A percentile compares a stretch with the other conserved stretches of the same genome.
Evolutionary conservation across 352 stramenopile genomes (phyloP).

Genomic region (Aphanomyces cochlioides): DNA sequence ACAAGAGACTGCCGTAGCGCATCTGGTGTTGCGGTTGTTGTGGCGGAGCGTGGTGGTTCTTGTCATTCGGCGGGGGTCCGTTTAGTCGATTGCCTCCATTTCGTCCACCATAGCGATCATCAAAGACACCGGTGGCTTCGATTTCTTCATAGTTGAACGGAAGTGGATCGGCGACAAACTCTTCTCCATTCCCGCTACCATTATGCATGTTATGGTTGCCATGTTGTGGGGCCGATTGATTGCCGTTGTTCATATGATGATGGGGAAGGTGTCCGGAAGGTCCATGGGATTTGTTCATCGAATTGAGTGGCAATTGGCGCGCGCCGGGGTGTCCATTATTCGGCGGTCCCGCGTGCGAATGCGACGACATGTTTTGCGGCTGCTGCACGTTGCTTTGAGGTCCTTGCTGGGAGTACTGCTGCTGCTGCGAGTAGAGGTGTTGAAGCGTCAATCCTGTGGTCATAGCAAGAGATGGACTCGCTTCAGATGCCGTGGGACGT

Average conservation of each 20-base stretch:
- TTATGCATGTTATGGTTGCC: not conserved
- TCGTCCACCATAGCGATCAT: slow-evolving; percentile 20
- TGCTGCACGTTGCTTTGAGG: not conserved
- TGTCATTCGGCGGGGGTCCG: slow-evolving; percentile 31
- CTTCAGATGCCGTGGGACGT: slow-evolving; percentile 3
- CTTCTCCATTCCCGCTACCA: slow-evolving; percentile 33
- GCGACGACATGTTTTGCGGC: slow-evolving; percentile 3
- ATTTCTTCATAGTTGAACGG: slow-evolving; percentile 61
- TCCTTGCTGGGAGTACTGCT: slow-evolving; percentile 7
- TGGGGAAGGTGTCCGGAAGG: not conserved
- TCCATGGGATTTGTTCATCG: slow-evolving; percentile 8
- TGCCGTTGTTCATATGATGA: not conserved
- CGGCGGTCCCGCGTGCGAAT: not conserved
- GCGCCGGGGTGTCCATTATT: not conserved
- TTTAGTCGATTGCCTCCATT: slow-evolving; percentile 40
- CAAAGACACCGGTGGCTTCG: slow-evolving; percentile 11
- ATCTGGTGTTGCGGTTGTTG: slow-evolving; percentile 20
- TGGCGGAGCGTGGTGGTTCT: slow-evolving; percentile 29
- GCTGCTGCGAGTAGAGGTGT: slow-evolving; percentile 20
- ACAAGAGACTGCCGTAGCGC: slow-evolving; percentile 30
- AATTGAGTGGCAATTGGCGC: not conserved
- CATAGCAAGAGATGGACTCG: slow-evolving; percentile 29
- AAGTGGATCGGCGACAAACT: slow-evolving; percentile 72
- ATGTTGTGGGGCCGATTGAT: not conserved
- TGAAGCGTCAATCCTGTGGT: slow-evolving; percentile 28